Evolutionary conservation across 306 rosid genomes (phyloP), one percentile per base, ranked within the genome.

Genomic region (Myrica gale): DNA sequence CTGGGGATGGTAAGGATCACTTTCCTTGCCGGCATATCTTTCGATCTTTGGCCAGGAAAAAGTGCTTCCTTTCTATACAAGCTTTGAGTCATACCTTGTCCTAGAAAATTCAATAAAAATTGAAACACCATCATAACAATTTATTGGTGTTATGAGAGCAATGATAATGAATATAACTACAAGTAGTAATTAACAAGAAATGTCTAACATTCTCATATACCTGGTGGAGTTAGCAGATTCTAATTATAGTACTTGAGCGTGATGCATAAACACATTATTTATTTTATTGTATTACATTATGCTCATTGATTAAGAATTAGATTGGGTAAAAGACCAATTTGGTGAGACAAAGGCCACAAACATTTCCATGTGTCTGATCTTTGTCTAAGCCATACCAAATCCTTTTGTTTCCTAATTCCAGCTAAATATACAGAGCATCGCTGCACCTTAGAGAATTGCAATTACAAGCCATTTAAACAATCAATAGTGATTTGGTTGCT

Each of bases 41-140:
- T 37, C 44, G 69, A 76, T 71, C 81, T 79, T 80, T 87, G 42
- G 43, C 81, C n/a, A 84, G 37, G 46, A 85, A 77, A 82, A 78
- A n/a, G 79, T 62, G 51, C n/a, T 63, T 69, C 57, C 68, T 69
- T 76, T 56, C 80, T 79, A 83, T 76, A 78, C 20, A 86, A 85
- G 86, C 82, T 78, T 47, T 10, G 86, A 65, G 72, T 74, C 43
- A 70, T 12, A 57, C 72, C 45, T 79, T 75, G 73, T 58, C 89
- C 95, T 89, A 87, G 69, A 62, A 60, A 8, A 81, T 53, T 68
- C 16, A 77, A 57, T 19, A 26, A 70, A 76, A 67, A 47, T 17
- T 20, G 10, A 17, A 45, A 44, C 11, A 19, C 39, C n/a, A 21
- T 47, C 77, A 80, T 56, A 48, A 8, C 76, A 17, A 7, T 32